Evolutionary conservation across 176 grass and related monocot species (phyloP).

Genomic region (Canna indica): DNA sequence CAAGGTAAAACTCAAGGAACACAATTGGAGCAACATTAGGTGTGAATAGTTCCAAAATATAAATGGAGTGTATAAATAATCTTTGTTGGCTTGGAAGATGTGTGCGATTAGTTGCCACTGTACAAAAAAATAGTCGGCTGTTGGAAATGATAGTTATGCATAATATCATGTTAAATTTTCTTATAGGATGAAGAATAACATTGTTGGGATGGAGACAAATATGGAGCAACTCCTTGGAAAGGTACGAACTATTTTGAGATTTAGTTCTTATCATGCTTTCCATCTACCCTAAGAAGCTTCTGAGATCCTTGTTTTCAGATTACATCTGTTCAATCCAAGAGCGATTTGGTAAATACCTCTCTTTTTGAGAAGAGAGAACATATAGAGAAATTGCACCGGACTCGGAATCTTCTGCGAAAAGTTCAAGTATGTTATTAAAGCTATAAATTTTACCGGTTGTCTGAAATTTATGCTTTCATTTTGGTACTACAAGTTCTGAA

Average conservation of each 20-base stretch:
- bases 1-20: not conserved
- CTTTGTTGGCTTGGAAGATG: not conserved
- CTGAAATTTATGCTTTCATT: not conserved
- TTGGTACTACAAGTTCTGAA: conserved; percentile 3
- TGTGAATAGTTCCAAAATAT: not conserved
- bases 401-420: conserved; percentile 92
- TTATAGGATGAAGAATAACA: conserved; percentile 94
- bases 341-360: conserved; percentile 86
- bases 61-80: not conserved
- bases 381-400: conserved; percentile 97
- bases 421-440: conserved; percentile 60
- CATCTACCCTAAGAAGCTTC: conserved; percentile 13
- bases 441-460: not conserved
- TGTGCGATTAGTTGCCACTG: not conserved
- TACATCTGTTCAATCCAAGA: conserved; percentile 94
- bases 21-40: not conserved
- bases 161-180: not conserved
- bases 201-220: conserved; percentile 84
- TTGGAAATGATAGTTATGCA: not conserved
- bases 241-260: conserved; percentile 30
- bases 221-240: conserved; percentile 95
- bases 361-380: conserved; percentile 95
- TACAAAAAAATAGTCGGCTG: not conserved
- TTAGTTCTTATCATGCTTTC: conserved; percentile 5
- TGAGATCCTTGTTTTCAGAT: conserved; percentile 34